Percentiles rank a stretch among this genome's conserved stretches.
phyloP scores from a whole-genome alignment of 768 basidiomycete species.

The Trametes meyenii region DNA sequence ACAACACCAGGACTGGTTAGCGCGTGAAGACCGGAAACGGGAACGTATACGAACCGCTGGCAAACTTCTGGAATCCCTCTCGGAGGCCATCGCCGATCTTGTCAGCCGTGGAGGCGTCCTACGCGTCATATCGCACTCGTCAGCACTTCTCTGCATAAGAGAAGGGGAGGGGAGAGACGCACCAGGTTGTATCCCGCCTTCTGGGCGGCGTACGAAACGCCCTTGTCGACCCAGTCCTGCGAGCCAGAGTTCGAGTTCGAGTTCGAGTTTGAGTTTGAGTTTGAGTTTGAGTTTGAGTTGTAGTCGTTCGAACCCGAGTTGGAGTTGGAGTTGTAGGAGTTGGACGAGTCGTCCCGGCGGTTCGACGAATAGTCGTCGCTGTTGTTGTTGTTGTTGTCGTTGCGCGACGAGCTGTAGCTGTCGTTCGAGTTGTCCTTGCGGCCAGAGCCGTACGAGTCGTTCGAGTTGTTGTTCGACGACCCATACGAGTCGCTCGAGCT shows the following conservation, averaged over 20 bases:
- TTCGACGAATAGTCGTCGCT: constrained; percentile 24
- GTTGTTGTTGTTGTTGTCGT: constrained; percentile 30
- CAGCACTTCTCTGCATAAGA: neutral
- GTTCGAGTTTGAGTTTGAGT: constrained; percentile 26
- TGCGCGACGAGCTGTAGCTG: constrained; percentile 19
- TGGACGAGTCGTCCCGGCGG: constrained; percentile 8
- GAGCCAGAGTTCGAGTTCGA: constrained; percentile 27
- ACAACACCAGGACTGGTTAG: no score
- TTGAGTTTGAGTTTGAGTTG: constrained; percentile 15
- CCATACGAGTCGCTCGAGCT: constrained; percentile 23
- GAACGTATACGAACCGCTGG: neutral
- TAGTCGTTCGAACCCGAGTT: constrained; percentile 22
- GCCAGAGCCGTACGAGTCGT: constrained; percentile 1
- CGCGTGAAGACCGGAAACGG: no score
- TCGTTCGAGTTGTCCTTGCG: constrained; percentile 13
- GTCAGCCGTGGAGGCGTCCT: constrained; percentile 40
- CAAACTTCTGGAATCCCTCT: constrained; percentile 22
- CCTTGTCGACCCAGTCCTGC: constrained; percentile 41
- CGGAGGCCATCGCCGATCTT: constrained; percentile 42
- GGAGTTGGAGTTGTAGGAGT: constrained; percentile 4
- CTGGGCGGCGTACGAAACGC: constrained; percentile 39
- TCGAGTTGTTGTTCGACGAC: constrained; percentile 11
- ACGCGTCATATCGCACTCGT: neutral
- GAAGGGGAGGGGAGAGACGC: constrained; percentile 16
- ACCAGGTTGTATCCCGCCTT: constrained; percentile 51